These are phyloP conservation scores for Arabidopsis hybrid DNA, from an alignment of 441 rosid genomes.

Conservation along the genomic window DNA sequence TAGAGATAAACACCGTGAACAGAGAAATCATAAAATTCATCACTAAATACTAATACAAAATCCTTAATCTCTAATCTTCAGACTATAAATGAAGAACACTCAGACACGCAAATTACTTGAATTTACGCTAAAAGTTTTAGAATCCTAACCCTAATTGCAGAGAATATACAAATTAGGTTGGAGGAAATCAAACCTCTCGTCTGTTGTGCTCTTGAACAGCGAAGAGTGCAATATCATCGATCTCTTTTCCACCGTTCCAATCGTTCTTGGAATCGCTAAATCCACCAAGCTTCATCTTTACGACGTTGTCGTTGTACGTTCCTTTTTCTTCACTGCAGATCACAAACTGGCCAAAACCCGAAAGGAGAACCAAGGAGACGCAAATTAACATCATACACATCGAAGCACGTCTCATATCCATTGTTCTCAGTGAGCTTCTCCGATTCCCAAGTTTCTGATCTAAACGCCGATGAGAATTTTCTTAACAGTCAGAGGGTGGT, in stretches of 20 bases:
- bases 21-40: constrained; percentile 16
- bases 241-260: constrained; percentile 48
- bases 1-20: neutral
- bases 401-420: constrained; percentile 25
- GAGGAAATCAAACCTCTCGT: constrained; percentile 51
- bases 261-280: constrained; percentile 42
- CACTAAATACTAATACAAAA: neutral
- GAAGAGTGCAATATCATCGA: constrained; percentile 65
- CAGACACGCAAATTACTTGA: neutral
- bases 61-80: neutral
- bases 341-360: constrained; percentile 35
- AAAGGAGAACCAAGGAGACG: constrained; percentile 22
- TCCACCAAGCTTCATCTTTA: constrained; percentile 60
- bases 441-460: constrained; percentile 19
- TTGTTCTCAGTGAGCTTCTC: neutral
- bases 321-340: constrained; percentile 33
- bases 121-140: neutral
- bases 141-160: constrained; percentile 24
- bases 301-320: constrained; percentile 33
- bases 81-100: constrained; percentile 2
- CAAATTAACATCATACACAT: constrained; percentile 11
- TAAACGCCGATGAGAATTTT: constrained; percentile 14
- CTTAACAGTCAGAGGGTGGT: neutral
- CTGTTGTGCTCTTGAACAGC: constrained; percentile 75
- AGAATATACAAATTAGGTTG: constrained; percentile 11